These are phyloP conservation scores for Talaromyces proteolyticus DNA, from an alignment of 495 filamentous ascomycete genomes.

Conservation along the genomic window DNA sequence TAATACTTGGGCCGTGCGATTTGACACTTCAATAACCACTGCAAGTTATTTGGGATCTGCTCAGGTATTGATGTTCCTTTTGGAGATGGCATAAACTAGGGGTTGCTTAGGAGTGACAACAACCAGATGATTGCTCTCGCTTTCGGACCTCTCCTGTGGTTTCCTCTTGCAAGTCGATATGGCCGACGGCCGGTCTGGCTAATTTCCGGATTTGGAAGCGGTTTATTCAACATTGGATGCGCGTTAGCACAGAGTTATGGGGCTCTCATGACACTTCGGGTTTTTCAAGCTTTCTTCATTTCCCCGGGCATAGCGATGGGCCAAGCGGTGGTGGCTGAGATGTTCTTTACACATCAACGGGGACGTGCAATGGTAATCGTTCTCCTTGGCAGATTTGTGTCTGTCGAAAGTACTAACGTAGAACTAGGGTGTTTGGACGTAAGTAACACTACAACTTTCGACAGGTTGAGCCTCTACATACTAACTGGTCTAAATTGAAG, in stretches of 20 bases:
- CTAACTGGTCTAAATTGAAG: constrained; percentile 23
- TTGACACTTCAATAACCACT: too few relatives aligned
- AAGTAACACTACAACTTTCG: not conserved
- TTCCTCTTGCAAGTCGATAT: not conserved
- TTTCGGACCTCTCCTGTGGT: constrained; percentile 14
- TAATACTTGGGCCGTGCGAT: too few relatives aligned
- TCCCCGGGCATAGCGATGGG: constrained; percentile 28
- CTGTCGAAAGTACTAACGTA: too few relatives aligned
- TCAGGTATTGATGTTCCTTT: too few relatives aligned
- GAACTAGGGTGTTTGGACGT: constrained; percentile 5
- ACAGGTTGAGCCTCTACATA: not conserved
- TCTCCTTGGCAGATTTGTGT: too few relatives aligned
- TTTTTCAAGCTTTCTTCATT: constrained; percentile 23
- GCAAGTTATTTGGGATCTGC: too few relatives aligned
- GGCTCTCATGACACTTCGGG: constrained; percentile 20
- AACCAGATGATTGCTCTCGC: too few relatives aligned
- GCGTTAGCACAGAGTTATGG: constrained; percentile 23
- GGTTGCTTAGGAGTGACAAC: too few relatives aligned
- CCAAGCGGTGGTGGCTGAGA: constrained; percentile 23
- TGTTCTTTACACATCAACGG: constrained; percentile 20
- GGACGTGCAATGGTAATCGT: constrained; percentile 24
- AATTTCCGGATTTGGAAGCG: not conserved
- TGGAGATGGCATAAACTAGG: too few relatives aligned
- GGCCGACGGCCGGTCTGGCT: not conserved
- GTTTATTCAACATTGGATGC: constrained; percentile 25